Conservation (phyloP, 257 asterid genomes). For the Marsdenia floribunda region DNA sequence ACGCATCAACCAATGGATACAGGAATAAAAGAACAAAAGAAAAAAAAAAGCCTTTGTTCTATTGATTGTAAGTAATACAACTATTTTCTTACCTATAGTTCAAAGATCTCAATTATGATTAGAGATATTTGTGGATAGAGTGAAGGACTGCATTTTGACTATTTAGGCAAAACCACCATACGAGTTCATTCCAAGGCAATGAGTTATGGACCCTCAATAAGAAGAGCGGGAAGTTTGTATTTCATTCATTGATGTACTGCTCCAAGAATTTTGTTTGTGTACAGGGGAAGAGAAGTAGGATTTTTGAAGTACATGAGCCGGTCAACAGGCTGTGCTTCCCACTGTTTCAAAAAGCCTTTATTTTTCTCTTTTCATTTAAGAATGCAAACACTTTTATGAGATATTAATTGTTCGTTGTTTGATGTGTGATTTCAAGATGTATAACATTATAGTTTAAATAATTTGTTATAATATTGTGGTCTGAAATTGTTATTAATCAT, state of each 20-base stretch:
- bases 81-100: not conserved
- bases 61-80: not conserved
- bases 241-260: not conserved
- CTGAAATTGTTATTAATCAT: too few relatives aligned
- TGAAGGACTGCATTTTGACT: not conserved
- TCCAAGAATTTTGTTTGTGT: not conserved
- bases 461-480: too few relatives aligned
- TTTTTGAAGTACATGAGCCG: not conserved
- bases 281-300: not conserved
- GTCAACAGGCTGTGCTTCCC: not conserved
- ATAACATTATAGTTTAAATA: too few relatives aligned
- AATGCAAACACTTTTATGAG: too few relatives aligned
- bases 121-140: not conserved
- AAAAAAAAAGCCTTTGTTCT: not conserved
- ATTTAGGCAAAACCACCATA: too few relatives aligned
- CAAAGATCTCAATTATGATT: not conserved
- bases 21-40: not conserved
- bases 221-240: not conserved
- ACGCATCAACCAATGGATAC: not conserved
- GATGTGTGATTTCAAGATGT: too few relatives aligned
- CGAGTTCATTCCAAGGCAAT: not conserved
- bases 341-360: not conserved
- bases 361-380: not conserved
- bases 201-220: not conserved
- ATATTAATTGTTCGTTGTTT: too few relatives aligned